phyloP scores from a whole-genome alignment of 441 rosid genomes.

The Bruguiera hainesii region DNA sequence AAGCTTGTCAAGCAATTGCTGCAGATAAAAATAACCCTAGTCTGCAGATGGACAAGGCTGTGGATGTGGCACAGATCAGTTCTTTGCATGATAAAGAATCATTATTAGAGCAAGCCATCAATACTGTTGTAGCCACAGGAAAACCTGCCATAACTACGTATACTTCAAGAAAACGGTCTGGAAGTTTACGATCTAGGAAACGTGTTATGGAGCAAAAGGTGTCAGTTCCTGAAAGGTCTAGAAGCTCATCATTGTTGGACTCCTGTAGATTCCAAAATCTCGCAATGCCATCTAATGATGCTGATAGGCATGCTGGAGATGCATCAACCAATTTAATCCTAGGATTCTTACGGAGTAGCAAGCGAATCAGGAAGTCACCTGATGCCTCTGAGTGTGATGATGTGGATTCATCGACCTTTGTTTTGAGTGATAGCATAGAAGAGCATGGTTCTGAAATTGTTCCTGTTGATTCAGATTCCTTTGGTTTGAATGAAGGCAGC shows the following conservation, averaged over 20 bases:
- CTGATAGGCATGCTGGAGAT: slow-evolving; percentile 38
- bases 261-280: slow-evolving; percentile 41
- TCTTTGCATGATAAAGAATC: slow-evolving; percentile 42
- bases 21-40: slow-evolving; percentile 38
- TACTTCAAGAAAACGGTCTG: slow-evolving; percentile 74
- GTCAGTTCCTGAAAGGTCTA: slow-evolving; percentile 42
- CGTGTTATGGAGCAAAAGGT: slow-evolving; percentile 35
- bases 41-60: slow-evolving; percentile 36
- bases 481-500: slow-evolving; percentile 57
- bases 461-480: slow-evolving; percentile 56
- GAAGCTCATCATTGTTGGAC: slow-evolving; percentile 51
- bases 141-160: slow-evolving; percentile 59
- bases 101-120: slow-evolving; percentile 33
- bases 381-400: slow-evolving; percentile 58
- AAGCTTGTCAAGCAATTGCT: slow-evolving; percentile 42
- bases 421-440: slow-evolving; percentile 56
- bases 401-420: slow-evolving; percentile 46
- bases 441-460: slow-evolving; percentile 70
- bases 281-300: slow-evolving; percentile 38
- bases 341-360: slow-evolving; percentile 40
- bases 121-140: slow-evolving; percentile 35
- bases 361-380: slow-evolving; percentile 47
- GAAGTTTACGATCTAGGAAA: slow-evolving; percentile 45
- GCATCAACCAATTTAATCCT: slow-evolving; percentile 28
- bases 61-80: slow-evolving; percentile 37